A percentile compares a stretch with the other conserved stretches of the same genome.
Evolutionary conservation across 2,329 filamentous ascomycete genomes (phyloP).

Genomic region (Penicillium sp.): DNA sequence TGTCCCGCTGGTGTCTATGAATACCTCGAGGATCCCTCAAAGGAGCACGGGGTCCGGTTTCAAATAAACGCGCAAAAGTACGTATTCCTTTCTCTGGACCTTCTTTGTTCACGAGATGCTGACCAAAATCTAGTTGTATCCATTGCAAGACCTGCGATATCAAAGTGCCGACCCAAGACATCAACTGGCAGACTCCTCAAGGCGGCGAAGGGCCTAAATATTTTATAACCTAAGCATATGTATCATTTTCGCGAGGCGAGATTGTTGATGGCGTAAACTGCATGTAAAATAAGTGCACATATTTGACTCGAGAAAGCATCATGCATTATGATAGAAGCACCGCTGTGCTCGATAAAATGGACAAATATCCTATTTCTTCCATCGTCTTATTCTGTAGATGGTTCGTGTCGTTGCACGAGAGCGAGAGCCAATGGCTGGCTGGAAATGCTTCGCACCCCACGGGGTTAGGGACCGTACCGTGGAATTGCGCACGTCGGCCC

Average conservation of each 20-base stretch:
- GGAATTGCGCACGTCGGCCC: not conserved
- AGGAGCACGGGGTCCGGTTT: constrained; percentile 85
- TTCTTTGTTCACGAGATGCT: constrained; percentile 13
- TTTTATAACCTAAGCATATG: constrained; percentile 49
- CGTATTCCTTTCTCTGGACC: constrained; percentile 40
- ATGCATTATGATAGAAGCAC: not conserved
- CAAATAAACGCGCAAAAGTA: constrained; percentile 98
- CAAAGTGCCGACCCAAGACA: constrained; percentile 93
- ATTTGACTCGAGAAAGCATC: not conserved
- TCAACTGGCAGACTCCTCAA: constrained; percentile 94
- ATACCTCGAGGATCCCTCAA: constrained; percentile 88
- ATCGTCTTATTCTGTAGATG: too few species aligned
- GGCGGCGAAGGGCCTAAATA: constrained; percentile 75
- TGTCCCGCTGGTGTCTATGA: constrained; percentile 97
- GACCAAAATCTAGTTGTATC: constrained; percentile 66
- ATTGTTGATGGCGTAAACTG: not conserved
- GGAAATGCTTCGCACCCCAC: constrained; percentile 12
- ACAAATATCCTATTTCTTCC: not conserved
- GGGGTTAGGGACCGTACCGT: constrained; percentile 14
- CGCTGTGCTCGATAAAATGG: too few species aligned
- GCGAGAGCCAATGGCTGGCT: not conserved
- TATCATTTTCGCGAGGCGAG: not conserved
- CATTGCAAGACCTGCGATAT: constrained; percentile 99
- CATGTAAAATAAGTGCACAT: constrained; percentile 7
- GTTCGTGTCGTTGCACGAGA: not conserved